Conservation (phyloP, 805 yeast species). For the Candida palmyrensis region DNA sequence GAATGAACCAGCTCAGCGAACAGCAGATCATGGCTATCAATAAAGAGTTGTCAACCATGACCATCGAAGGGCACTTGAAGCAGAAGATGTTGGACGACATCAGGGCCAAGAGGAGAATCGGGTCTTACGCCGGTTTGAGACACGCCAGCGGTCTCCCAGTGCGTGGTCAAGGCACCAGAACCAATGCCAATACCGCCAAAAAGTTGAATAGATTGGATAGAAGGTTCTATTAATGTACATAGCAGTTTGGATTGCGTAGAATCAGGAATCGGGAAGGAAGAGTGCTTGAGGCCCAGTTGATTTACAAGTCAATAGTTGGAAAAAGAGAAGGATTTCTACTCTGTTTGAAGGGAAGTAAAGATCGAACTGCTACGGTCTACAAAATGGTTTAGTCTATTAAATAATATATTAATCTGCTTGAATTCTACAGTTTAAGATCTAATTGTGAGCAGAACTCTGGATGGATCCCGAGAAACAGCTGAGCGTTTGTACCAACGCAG, state of each 20-base stretch:
- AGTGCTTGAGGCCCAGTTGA: neutral
- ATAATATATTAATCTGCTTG: too few species aligned
- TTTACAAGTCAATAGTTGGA: too few species aligned
- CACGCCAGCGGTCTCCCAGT: slow-evolving; percentile 70
- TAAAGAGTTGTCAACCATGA: slow-evolving; percentile 77
- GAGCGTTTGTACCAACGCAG: too few species aligned
- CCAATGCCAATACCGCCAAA: slow-evolving; percentile 86
- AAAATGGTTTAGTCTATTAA: too few species aligned
- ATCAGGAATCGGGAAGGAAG: neutral
- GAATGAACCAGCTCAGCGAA: slow-evolving; percentile 89
- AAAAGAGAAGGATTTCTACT: slow-evolving; percentile 1
- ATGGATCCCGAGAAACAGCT: too few species aligned
- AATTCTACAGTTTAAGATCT: too few species aligned
- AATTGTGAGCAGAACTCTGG: too few species aligned
- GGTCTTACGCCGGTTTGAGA: slow-evolving; percentile 83
- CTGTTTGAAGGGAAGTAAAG: too few species aligned
- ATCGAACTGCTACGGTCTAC: too few species aligned
- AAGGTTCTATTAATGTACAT: slow-evolving; percentile 17
- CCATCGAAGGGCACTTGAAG: slow-evolving; percentile 75
- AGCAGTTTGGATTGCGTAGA: neutral
- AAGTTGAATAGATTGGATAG: slow-evolving; percentile 76
- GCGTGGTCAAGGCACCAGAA: slow-evolving; percentile 86
- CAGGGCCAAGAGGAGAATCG: slow-evolving; percentile 69
- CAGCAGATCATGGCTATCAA: slow-evolving; percentile 81
- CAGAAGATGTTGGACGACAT: slow-evolving; percentile 77